These are phyloP conservation scores for Phytophthora chlamydospora DNA, from an alignment of 352 stramenopile genomes.

Conservation along the genomic window DNA sequence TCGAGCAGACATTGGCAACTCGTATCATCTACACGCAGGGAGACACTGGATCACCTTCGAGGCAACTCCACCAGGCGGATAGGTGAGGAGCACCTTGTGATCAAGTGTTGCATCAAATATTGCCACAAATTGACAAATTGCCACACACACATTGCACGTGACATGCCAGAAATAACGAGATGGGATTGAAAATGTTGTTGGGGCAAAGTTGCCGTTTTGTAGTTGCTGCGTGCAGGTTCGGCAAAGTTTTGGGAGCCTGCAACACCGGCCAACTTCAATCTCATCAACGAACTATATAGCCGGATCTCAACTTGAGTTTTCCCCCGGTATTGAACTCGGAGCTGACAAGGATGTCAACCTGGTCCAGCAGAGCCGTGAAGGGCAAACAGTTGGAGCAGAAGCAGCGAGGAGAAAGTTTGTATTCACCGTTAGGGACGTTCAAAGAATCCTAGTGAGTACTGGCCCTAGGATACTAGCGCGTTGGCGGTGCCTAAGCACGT, in stretches of 20 bases:
- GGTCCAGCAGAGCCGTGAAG: background rate
- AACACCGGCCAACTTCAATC: slow-evolving; percentile 11
- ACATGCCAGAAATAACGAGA: slow-evolving; percentile 18
- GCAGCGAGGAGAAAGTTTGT: no score
- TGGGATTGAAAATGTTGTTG: background rate
- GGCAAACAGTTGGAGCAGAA: no score
- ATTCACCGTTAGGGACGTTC: no score
- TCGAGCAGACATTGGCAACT: slow-evolving; percentile 19
- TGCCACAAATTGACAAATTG: slow-evolving; percentile 17
- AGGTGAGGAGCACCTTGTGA: slow-evolving; percentile 17
- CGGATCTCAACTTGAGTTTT: slow-evolving; percentile 11
- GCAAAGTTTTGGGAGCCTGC: background rate
- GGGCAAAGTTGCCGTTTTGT: background rate
- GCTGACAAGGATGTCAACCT: slow-evolving; percentile 24
- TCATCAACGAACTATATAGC: slow-evolving; percentile 10
- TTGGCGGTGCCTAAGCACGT: no score
- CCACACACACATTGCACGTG: slow-evolving; percentile 12
- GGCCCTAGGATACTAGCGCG: no score
- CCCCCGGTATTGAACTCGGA: slow-evolving; percentile 4
- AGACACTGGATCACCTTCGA: slow-evolving; percentile 17
- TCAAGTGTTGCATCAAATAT: slow-evolving; percentile 16
- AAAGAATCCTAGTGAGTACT: no score
- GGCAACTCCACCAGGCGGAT: slow-evolving; percentile 20
- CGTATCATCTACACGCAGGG: slow-evolving; percentile 10
- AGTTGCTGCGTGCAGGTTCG: background rate